These are phyloP conservation scores for Ophiocordyceps polyrhachis-furcata DNA, from an alignment of 2,329 filamentous ascomycete genomes.

Conservation along the genomic window DNA sequence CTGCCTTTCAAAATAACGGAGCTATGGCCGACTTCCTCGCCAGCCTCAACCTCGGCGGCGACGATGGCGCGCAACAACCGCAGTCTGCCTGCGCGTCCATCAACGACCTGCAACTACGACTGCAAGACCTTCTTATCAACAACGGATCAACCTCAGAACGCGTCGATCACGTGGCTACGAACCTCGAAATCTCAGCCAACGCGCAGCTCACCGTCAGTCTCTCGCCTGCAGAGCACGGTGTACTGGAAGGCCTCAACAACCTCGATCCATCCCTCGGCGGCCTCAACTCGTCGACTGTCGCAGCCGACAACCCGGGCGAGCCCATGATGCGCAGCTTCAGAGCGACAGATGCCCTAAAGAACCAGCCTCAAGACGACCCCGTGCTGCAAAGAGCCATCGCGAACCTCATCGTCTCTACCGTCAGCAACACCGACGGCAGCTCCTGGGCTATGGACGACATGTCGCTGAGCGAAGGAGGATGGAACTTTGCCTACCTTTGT, in stretches of 20 bases:
- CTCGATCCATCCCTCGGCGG: constrained; percentile 17
- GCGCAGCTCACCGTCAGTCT: constrained; percentile 23
- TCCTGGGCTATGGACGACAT: constrained; percentile 28
- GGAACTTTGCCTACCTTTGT: constrained; percentile 35
- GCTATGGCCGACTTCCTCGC: constrained; percentile 20
- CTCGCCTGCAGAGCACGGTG: constrained; percentile 17
- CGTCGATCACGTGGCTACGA: constrained; percentile 28
- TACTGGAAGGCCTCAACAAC: constrained; percentile 12
- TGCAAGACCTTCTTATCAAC: constrained; percentile 20
- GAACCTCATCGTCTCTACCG: constrained; percentile 24
- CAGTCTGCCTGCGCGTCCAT: constrained; percentile 13
- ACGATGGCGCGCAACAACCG: constrained; percentile 6
- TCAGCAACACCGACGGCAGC: constrained; percentile 28
- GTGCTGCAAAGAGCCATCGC: constrained; percentile 28
- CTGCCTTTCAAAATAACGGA: not conserved
- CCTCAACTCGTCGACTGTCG: constrained; percentile 5
- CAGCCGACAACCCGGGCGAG: constrained; percentile 3
- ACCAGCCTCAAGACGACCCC: constrained; percentile 29
- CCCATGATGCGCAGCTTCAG: constrained; percentile 19
- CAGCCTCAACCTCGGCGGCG: constrained; percentile 14
- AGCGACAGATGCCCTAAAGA: constrained; percentile 26
- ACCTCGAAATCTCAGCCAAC: constrained; percentile 25
- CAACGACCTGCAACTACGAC: constrained; percentile 27
- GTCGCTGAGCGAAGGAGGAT: constrained; percentile 26
- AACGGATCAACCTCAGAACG: constrained; percentile 25